Evolutionary conservation across 495 filamentous ascomycete species (phyloP), one percentile per base, ranked within the genome.

Genomic region (Penicillium cosmopolitanum): DNA sequence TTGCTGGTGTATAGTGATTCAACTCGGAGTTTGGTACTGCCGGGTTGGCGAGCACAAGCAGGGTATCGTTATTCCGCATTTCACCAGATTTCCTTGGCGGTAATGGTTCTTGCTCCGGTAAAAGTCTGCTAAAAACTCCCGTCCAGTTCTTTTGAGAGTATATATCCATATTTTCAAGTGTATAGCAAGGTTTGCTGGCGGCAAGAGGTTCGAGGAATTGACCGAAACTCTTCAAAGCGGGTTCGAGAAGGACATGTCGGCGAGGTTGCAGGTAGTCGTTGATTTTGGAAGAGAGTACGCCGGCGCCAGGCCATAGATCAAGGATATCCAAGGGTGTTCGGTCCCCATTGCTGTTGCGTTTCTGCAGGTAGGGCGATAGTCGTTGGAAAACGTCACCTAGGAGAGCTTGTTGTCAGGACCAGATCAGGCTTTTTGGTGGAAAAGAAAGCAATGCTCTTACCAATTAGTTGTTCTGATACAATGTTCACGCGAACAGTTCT

Each of bases 211-310:
- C 62, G 19, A 96, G 84, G 57, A 85, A 80, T 0, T 81, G 77
- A 9, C 75, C 56, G 8, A 72, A 28, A 0, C 46, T 48, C 21
- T 72, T 56, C 1, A 74, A 57, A 47, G 86, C 78, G 1, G 86
- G 86, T 60, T 96, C 92, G 57, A 97, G 70, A 51, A 98, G 75
- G 33, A 97, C 73, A 78, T 98, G 94, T 0, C 82, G 85, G 48
- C 89, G 84, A 16, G 94, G 94, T 62, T 89, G 72, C 34, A 98
- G 75, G 38, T 79, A 75, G 1, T 92, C 81, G 66, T 96, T 86
- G 5, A 97, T 66, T 63, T 88, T 90, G 5, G 78, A 75, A 9
- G 93, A 97, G 79, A 85, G 90, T 8, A 94, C 34, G 13, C 91
- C 91, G 19, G 69, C 63, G 23, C 90, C 91, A 1, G 94, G 94